Evolutionary conservation across 2,329 filamentous ascomycete genomes (phyloP), one percentile per base, ranked within the genome.

Genomic region (Elsinoe arachidis): DNA sequence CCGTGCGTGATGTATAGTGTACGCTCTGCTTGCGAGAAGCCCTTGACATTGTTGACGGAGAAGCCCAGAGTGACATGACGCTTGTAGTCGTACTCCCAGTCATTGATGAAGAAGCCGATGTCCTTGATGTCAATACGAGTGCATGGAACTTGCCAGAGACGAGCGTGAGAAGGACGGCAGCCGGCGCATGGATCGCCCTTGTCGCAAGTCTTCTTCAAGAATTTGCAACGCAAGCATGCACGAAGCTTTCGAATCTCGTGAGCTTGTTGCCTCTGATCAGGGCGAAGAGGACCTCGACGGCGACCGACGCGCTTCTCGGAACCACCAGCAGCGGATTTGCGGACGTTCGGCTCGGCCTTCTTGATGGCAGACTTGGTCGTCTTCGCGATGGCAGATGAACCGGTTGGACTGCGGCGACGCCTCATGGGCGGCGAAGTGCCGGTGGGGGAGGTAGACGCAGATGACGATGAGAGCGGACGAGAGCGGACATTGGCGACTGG

Each of bases 71-170:
- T 87, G 64, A 93, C 43, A 70, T 96, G 91, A 65, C 90, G 86
- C 75, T 96, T 90, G 67, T 93, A 96, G 72, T 97, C 92, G 44
- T 90, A 91, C 75, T 92, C 95, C 91, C 91, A 97, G 73, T 96
- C 92, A 79, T 96, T 96, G 88, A 96, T 93, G 78, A 97, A 97
- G 74, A 95, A 96, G 43, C 85, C 88, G 67, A 97, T 95, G 67
- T 97, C 92, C 80, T 96, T 96, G 79, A 97, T 97, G 72, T 96
- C 92, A 68, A 96, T 96, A 61, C 92, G 88, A 39, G 92, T 97
- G 79, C 92, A 97, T 60, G 92, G 92, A 44, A 97, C 92, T 75
- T 96, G 91, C 92, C 92, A 97, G 55, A 97, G 80, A 62, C 92
- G 86, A 62, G 92, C 92, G 72, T 97, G 92, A 17, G 91, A 95